phyloP scores from a whole-genome alignment of 345 rosid genomes.

The Carallia pectinifolia region DNA sequence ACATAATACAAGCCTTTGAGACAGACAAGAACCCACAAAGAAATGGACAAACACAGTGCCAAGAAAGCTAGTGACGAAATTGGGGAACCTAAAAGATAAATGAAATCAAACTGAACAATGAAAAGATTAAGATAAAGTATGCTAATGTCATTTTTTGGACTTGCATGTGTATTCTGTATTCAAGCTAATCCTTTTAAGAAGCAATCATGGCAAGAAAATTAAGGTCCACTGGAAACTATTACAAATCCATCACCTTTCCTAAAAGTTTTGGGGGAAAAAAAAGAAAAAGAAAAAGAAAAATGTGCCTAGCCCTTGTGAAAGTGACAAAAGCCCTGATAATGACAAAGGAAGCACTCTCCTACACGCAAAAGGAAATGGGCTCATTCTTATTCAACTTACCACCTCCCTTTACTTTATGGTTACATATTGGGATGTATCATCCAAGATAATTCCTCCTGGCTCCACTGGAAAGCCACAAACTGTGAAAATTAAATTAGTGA shows the following conservation, averaged over 20 bases:
- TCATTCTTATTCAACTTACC: constrained; percentile 7
- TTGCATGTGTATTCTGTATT: constrained; percentile 16
- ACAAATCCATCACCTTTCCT: constrained; percentile 11
- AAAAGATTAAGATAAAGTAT: neutral
- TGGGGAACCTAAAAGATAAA: neutral
- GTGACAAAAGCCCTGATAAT: too few relatives aligned
- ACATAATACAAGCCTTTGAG: constrained; percentile 9
- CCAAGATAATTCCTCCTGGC: neutral
- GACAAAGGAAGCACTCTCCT: constrained; percentile 2
- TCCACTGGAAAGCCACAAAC: neutral
- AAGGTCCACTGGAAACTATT: neutral
- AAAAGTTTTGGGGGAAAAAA: neutral
- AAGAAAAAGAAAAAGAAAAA: too few relatives aligned
- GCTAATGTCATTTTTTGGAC: constrained; percentile 1
- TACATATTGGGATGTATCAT: constrained; percentile 1
- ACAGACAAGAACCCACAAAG: neutral
- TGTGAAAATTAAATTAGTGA: neutral
- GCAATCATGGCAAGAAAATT: neutral
- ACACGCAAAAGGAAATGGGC: constrained; percentile 16
- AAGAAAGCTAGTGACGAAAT: neutral
- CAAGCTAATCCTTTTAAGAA: constrained; percentile 5
- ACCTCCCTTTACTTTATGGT: neutral
- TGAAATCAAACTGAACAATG: too few relatives aligned
- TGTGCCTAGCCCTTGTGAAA: too few relatives aligned
- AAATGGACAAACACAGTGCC: constrained; percentile 12